Evolutionary conservation across 805 yeast genomes (phyloP), one percentile per base, ranked within the genome.

Genomic region (Komagataella phaffii): DNA sequence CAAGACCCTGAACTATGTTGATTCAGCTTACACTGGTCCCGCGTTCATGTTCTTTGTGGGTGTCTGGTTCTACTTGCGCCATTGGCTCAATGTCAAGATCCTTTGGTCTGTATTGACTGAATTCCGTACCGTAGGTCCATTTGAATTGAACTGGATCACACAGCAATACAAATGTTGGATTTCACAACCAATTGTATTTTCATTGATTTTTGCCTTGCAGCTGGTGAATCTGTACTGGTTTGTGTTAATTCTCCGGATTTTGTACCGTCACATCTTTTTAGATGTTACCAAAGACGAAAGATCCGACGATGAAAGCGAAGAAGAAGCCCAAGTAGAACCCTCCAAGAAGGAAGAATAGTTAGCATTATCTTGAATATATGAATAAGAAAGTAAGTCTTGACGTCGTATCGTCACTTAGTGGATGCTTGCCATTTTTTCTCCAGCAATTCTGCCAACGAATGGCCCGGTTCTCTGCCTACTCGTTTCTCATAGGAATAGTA

Each of bases 131-230:
- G 88, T 87, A 21, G 99, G 99, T 45, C 82, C 83, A 52, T 89
- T 74, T 67, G 76, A 75, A 52, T 73, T 93, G 58, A 80, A 88
- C 72, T 93, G 88, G 81, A 86, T 77, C 10, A 82, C 93, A 30
- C 91, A 90, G 66, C 96, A 93, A 66, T 93, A 91, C 72, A 93
- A 93, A 69, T 93, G 98, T 69, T 88, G 88, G 85, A 87, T 93
- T 57, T 84, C 98, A 21, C 95, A 88, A 69, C 86, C 88, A 51
- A 89, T 93, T 64, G 90, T 91, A 3, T 90, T 93, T 61, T 66
- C 69, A 19, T 76, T 93, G 61, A 76, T 93, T 54, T 72, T 76
- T 51, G 90, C 93, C 1, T 74, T 93, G 56, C 98, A 93, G 66
- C 60, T 88, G 52, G 88, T 93, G 53, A 93, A 93, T 63, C 59